Conservation (phyloP, 306 rosid genomes). For the Hylodesmum podocarpum region DNA sequence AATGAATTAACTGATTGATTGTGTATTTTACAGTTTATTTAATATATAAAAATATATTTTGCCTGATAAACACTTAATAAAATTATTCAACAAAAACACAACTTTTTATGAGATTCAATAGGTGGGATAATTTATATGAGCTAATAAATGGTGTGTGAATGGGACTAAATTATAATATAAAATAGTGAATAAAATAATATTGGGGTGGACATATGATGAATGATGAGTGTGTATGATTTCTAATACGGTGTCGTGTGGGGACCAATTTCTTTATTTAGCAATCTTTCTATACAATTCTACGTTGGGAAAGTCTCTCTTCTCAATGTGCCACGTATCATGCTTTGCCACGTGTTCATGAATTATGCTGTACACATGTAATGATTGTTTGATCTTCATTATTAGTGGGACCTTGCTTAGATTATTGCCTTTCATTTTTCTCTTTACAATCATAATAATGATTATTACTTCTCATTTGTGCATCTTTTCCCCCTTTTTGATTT, state of each 20-base stretch:
- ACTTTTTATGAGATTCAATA: too few species aligned
- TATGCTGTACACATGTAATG: slow-evolving; percentile 5
- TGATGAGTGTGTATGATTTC: background rate
- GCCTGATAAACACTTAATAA: too few species aligned
- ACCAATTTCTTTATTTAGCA: background rate
- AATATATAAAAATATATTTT: too few species aligned
- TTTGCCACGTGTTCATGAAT: background rate
- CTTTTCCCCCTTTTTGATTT: background rate
- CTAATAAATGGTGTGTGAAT: background rate
- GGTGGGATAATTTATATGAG: too few species aligned
- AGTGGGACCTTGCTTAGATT: background rate
- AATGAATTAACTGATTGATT: too few species aligned
- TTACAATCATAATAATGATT: background rate
- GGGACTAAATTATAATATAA: background rate
- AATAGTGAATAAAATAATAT: background rate
- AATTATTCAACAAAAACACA: too few species aligned
- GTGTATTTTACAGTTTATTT: too few species aligned
- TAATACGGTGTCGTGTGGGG: background rate
- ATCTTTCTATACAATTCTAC: background rate
- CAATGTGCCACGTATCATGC: slow-evolving; percentile 1
- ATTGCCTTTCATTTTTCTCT: background rate
- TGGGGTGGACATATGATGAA: background rate
- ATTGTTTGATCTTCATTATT: background rate
- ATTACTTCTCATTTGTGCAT: background rate
- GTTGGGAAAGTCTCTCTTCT: background rate